Base-by-base conservation (phyloP, 2,329 filamentous ascomycete species). In the Neonectria faginata region DNA sequence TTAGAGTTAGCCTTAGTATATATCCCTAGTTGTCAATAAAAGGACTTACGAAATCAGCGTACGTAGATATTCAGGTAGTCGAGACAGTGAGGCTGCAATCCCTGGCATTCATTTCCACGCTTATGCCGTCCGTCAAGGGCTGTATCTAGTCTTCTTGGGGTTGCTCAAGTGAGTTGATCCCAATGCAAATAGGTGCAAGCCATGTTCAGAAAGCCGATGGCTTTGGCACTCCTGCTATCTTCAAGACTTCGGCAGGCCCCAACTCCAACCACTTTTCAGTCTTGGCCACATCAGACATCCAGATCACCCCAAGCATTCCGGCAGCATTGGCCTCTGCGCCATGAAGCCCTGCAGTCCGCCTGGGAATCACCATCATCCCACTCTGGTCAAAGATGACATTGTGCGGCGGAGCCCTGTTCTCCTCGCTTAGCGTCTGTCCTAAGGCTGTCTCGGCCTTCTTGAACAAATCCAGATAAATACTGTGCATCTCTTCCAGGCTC, bases 331-430 rank as follows among this genome's bases (percentile, higher is more conserved):
- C 80, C 44, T 78, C 81, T 1, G 78, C 74, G 0, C 77, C 53
- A 10, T 77, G 70, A 16, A 79, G 74, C 0, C 73, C 76, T 0
- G 74, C 78, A 4, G 62, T 70, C 14, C 77, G 74, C 25, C 84
- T 75, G 3, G 84, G 84, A 25, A 85, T 77, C 2, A 85, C 79
- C n/a, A 85, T 69, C 22, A 86, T 78, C 75, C 80, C 81, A 25
- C 79, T 75, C 29, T 76, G 73, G 62, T 79, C 79, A 48, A 85
- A 70, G 2, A 84, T 68, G 12, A 85, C 74, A 63, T 85, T 85
- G 67, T 86, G 84, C 54, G 39, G 69, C 65, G 36, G 67, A 27
- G 56, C 63, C 51, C 36, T 67, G 9, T 50, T 48, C 14, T 52
- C 25, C 12, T 64, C 55, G 9, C 45, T 55, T 16, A 62, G 25